Evolutionary conservation across 225 moss, liverwort and hornwort species (phyloP).

Genomic region (Marchantia paleacea): DNA sequence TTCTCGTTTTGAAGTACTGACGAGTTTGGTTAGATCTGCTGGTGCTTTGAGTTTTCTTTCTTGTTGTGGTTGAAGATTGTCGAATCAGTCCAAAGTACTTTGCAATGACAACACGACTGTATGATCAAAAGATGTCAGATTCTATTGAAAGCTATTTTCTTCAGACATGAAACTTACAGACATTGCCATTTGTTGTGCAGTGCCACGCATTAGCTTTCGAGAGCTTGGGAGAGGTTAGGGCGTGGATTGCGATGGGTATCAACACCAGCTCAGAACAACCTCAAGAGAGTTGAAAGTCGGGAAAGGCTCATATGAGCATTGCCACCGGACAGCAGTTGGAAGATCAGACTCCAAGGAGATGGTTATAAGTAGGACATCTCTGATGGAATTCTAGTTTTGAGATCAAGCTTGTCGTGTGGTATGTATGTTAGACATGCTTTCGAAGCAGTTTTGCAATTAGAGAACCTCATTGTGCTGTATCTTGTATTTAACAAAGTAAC

Average conservation of each 20-base stretch:
- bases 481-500: not conserved
- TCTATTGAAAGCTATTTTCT: too few relatives aligned
- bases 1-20: too few relatives aligned
- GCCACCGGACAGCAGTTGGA: not conserved
- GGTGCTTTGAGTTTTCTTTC: too few relatives aligned
- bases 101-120: too few relatives aligned
- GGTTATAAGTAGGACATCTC: not conserved
- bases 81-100: too few relatives aligned
- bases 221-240: not conserved
- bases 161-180: too few relatives aligned
- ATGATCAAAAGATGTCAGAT: too few relatives aligned
- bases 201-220: not conserved
- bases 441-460: conserved; percentile 6
- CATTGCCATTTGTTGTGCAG: too few relatives aligned
- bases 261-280: too few relatives aligned
- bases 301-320: not conserved
- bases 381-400: not conserved
- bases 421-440: not conserved
- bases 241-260: not conserved
- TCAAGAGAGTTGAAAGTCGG: not conserved
- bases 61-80: too few relatives aligned
- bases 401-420: conserved; percentile 10
- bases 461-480: not conserved
- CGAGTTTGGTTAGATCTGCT: too few relatives aligned
- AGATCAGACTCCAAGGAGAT: not conserved